phyloP scores from a whole-genome alignment of 2,329 filamentous ascomycete genomes.

The Scedosporium minutisporum region DNA sequence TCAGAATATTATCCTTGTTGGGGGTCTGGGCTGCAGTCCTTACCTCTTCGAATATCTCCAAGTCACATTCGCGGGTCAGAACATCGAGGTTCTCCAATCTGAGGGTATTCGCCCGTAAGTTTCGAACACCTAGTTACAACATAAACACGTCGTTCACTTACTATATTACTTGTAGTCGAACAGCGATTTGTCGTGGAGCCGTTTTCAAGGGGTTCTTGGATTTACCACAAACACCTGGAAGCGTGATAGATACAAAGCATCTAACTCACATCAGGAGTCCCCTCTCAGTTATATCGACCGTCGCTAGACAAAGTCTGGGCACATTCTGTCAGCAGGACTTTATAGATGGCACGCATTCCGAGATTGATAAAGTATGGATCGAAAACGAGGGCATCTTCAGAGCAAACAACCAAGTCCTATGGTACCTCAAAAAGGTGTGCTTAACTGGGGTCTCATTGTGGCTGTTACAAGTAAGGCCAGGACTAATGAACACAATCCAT shows the following conservation, averaged over 20 bases:
- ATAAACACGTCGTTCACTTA: neutral
- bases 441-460: too few relatives aligned
- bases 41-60: constrained; percentile 15
- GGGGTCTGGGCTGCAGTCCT: constrained; percentile 25
- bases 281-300: neutral
- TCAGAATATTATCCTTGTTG: constrained; percentile 26
- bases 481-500: too few relatives aligned
- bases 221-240: too few relatives aligned
- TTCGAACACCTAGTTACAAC: neutral
- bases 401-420: too few relatives aligned
- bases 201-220: neutral
- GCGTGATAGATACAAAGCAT: neutral
- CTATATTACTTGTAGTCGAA: neutral
- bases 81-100: constrained; percentile 19
- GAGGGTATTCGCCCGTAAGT: constrained; percentile 23
- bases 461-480: too few relatives aligned
- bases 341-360: too few relatives aligned
- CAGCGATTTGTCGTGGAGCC: neutral
- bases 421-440: too few relatives aligned
- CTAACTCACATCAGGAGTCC: neutral
- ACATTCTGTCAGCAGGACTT: too few relatives aligned
- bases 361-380: too few relatives aligned
- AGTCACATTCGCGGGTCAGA: constrained; percentile 6
- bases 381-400: too few relatives aligned
- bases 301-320: too few relatives aligned